Percentiles rank a stretch among this genome's conserved stretches.
phyloP scores from a whole-genome alignment of 169 alveolate species.

The Cyclospora cayetanensis region DNA sequence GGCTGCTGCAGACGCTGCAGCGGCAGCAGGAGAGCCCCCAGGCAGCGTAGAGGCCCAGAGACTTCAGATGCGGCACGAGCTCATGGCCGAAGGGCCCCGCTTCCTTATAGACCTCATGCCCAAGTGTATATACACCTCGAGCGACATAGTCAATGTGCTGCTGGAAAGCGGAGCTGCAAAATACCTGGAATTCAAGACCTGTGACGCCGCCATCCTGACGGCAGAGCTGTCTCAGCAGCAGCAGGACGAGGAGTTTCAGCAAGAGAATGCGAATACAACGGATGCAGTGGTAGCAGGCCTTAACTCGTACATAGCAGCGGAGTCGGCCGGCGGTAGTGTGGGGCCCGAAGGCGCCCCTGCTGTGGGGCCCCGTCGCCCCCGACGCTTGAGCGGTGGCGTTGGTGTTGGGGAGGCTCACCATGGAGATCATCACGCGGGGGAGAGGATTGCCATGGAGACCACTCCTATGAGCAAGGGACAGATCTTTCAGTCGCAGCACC shows the following conservation, averaged over 20 bases:
- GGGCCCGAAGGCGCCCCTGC: background rate
- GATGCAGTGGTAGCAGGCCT: background rate
- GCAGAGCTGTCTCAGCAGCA: slow-evolving; percentile 38
- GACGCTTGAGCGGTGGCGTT: background rate
- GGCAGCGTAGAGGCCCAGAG: slow-evolving; percentile 50
- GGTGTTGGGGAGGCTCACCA: background rate
- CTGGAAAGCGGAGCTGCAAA: slow-evolving; percentile 43
- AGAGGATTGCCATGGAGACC: background rate
- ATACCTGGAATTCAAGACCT: slow-evolving; percentile 31
- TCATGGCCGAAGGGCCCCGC: slow-evolving; percentile 34
- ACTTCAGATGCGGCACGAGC: slow-evolving; percentile 44
- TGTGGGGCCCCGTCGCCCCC: background rate
- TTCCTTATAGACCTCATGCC: slow-evolving; percentile 44
- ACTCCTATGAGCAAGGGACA: slow-evolving; percentile 35
- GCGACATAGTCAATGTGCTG: slow-evolving; percentile 36
- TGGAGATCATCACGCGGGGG: background rate
- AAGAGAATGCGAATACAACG: background rate
- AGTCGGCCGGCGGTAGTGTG: background rate
- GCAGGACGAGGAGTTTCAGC: background rate
- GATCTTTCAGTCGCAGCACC: background rate
- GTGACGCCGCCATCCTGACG: slow-evolving; percentile 35
- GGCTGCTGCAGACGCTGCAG: slow-evolving; percentile 44
- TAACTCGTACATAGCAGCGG: background rate
- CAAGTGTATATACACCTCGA: slow-evolving; percentile 54
- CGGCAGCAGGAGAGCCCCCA: slow-evolving; percentile 53